Base-by-base conservation (phyloP, 345 rosid species). In the Anacardium occidentale region DNA sequence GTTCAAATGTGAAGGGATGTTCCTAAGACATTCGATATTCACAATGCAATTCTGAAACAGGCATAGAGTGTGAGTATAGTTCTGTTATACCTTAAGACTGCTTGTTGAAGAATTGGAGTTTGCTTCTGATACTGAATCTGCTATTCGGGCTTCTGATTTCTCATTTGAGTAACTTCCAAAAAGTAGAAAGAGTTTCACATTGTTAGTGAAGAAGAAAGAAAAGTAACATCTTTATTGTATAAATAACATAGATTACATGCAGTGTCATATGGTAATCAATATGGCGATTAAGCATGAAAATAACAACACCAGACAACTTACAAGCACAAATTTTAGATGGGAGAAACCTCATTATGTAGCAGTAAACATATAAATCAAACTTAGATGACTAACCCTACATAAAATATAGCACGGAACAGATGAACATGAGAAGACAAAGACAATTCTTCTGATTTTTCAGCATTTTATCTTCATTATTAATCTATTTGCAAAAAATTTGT, bases 81-180 rank as follows among this genome's bases (percentile, higher is more conserved):
- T 37, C 42, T 25, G 17, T 57, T 22, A 14, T 76, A 89, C 92
- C 93, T 87, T 54, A 21, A 63, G 65, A 77, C 71, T 70, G 73
- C 71, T 71, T n/a, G 84, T 76, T 25, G 79, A 64, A 59, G 91
- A 83, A 62, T 60, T 78, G 10, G 87, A 81, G 78, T 79, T 78
- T 62, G 80, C 71, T 62, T 86, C 91, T 37, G 8, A 20, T 45
- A 74, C 68, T 70, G 83, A 73, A 62, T 83, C 88, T 10, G 79
- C 73, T 70, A 77, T 60, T 68, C 82, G 83, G 58, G 84, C 84
- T 79, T 88, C 88, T 48, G 96, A 87, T 76, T 94, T 91, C 77
- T 89, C 96, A 63, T 89, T 94, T 57, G 97, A 94, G 76, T 85
- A 89, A 47, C 98, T 91, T 59, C 67, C n/a, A n/a, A 84, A 53